Base-by-base conservation (phyloP, 140 eudicot species). In the Erigeron philadelphicus region DNA sequence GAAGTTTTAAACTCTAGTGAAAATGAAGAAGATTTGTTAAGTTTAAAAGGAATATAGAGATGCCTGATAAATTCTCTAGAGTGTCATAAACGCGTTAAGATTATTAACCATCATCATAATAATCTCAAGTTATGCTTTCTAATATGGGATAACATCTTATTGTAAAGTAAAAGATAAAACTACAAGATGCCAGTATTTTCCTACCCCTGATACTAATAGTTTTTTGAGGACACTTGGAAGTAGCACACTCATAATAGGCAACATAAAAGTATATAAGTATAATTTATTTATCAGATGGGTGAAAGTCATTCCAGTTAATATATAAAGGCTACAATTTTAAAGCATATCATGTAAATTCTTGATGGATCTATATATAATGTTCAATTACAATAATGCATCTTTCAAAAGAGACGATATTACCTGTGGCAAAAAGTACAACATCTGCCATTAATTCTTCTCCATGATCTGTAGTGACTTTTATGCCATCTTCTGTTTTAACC, bases 361-460 rank as follows among this genome's bases (percentile, higher is more conserved):
- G 5, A 13, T 17, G 68, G 31, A 58, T 15, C 75, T 44, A 31
- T 10, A 60, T 62, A 49, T 11, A 43, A 57, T 45, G 5, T 70
- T 12, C 11, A 3, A 23, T 13, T 5, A 46, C 46, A 2, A 31
- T 2, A 31, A 31, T 31, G 3, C 9, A 62, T 62, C 47, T 46
- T 61, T 40, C 35, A 63, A 15, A 49, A 67, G 18, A 46, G 53
- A 60, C 48, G 68, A 25, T 62, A 77, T 76, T 87, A 93, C 98
- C 98, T 17, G 98, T 89, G 72, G 98, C 98, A 73, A 93, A 82
- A 76, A 93, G 96, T 25, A 93, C 98, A 83, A 45, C 98, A 89
- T 93, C 98, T 67, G 96, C 98, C 74, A 79, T 63, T 48, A 93
- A 48, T 75, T 89, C 98, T 87, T 89, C 98, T 76, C 98, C 98